A percentile compares a stretch with the other conserved stretches of the same genome.
Conservation (phyloP, 1,139 yeast genomes). For the Yamadazyma atlantica region DNA sequence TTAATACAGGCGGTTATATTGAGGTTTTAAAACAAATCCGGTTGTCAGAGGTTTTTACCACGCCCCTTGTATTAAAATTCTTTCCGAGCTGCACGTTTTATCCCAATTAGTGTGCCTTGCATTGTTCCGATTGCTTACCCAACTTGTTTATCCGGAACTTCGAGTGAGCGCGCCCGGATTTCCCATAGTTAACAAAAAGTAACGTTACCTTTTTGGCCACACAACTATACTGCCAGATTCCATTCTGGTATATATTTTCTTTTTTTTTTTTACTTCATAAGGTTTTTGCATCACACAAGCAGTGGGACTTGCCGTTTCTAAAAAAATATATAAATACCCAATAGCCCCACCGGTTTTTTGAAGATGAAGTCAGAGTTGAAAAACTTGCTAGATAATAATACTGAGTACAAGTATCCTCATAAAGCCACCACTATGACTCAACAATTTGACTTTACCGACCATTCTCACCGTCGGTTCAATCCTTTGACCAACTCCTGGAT, state of each 20-base stretch:
- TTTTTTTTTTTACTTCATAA: not conserved
- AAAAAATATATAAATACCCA: slow-evolving; percentile 2
- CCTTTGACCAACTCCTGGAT: slow-evolving; percentile 66
- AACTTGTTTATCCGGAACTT: slow-evolving; percentile 1
- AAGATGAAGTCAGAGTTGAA: slow-evolving; percentile 17
- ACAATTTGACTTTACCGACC: slow-evolving; percentile 49
- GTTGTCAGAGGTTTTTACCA: too few species aligned
- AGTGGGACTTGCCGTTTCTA: too few species aligned
- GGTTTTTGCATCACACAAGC: not conserved
- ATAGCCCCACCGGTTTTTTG: slow-evolving; percentile 2
- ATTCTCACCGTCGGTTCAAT: slow-evolving; percentile 68
- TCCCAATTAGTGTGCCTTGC: not conserved
- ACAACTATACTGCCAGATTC: not conserved
- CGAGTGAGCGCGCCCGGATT: not conserved
- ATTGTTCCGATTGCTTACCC: not conserved
- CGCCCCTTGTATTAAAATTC: too few species aligned
- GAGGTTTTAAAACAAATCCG: too few species aligned
- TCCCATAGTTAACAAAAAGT: slow-evolving; percentile 1
- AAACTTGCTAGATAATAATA: slow-evolving; percentile 11
- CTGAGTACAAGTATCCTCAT: slow-evolving; percentile 11
- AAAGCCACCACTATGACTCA: slow-evolving; percentile 3
- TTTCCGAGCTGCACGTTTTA: too few species aligned
- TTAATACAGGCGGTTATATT: too few species aligned
- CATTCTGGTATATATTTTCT: not conserved
- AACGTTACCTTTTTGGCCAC: slow-evolving; percentile 1